Conservation (phyloP, 257 asterid species). For the Solanum megistacrolobum region DNA sequence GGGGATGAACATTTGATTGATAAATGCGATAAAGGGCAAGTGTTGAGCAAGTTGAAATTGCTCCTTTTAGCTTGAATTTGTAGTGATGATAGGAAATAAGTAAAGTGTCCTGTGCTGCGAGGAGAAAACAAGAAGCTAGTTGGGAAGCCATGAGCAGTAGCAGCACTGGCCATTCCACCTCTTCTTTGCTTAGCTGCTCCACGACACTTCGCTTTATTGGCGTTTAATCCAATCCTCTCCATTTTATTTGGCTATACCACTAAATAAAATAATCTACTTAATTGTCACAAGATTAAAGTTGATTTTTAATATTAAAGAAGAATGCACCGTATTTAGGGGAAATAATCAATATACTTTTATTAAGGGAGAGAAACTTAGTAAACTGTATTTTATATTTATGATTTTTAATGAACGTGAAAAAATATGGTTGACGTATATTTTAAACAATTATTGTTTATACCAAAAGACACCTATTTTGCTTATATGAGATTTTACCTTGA, state of each 20-base stretch:
- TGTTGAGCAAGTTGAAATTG: not conserved
- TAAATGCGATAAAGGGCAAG: not conserved
- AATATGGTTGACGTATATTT: too few relatives aligned
- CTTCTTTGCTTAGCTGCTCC: not conserved
- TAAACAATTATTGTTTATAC: too few relatives aligned
- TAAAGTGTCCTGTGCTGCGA: not conserved
- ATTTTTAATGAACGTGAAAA: too few relatives aligned
- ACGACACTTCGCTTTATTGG: not conserved
- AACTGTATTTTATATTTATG: too few relatives aligned
- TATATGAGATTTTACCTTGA: too few relatives aligned
- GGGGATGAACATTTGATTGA: constrained; percentile 12
- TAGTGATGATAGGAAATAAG: not conserved
- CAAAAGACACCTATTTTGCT: too few relatives aligned
- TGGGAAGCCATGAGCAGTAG: not conserved
- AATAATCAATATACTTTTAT: too few relatives aligned
- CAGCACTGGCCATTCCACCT: not conserved
- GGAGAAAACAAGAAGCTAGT: not conserved
- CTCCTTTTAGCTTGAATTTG: not conserved
- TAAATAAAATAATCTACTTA: not conserved
- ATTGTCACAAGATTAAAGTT: too few relatives aligned
- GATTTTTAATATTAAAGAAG: not conserved
- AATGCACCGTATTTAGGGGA: not conserved
- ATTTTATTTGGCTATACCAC: not conserved
- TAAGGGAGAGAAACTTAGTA: too few relatives aligned
- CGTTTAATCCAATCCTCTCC: not conserved